Evolutionary conservation across 805 yeast species (phyloP).

Genomic region (Starmerella floris): DNA sequence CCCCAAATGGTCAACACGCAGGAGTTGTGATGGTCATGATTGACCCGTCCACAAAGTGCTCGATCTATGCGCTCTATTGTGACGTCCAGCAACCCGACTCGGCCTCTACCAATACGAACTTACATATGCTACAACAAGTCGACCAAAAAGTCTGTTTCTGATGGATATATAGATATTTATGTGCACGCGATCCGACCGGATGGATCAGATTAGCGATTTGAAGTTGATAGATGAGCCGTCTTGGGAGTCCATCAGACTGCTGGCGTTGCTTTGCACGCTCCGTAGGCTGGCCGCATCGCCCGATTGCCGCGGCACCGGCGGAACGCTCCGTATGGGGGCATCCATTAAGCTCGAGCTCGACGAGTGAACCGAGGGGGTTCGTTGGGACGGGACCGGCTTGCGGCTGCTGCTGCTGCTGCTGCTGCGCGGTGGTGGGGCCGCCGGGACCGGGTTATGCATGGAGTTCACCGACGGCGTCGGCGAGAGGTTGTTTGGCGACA

Average conservation of each 20-base stretch:
- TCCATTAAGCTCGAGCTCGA: constrained; percentile 10
- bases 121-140: no score
- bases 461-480: constrained; percentile 1
- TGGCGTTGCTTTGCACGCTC: not conserved
- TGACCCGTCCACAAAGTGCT: no score
- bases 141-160: no score
- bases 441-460: not conserved
- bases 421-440: constrained; percentile 1
- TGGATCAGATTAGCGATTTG: constrained; percentile 10
- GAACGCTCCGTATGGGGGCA: constrained; percentile 6
- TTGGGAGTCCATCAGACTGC: constrained; percentile 12
- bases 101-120: no score
- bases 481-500: not conserved
- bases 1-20: no score
- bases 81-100: no score
- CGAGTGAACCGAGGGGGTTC: no score
- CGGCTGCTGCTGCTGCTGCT: constrained; percentile 3
- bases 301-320: not conserved
- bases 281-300: constrained; percentile 4
- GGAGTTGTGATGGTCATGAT: no score
- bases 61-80: no score
- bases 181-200: no score
- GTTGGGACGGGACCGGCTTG: constrained; percentile 8
- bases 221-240: constrained; percentile 3
- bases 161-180: no score